These are phyloP conservation scores for Amoeboaphelidium protococcarum DNA, from an alignment of 371 early-diverging fungal genomes.

Conservation along the genomic window DNA sequence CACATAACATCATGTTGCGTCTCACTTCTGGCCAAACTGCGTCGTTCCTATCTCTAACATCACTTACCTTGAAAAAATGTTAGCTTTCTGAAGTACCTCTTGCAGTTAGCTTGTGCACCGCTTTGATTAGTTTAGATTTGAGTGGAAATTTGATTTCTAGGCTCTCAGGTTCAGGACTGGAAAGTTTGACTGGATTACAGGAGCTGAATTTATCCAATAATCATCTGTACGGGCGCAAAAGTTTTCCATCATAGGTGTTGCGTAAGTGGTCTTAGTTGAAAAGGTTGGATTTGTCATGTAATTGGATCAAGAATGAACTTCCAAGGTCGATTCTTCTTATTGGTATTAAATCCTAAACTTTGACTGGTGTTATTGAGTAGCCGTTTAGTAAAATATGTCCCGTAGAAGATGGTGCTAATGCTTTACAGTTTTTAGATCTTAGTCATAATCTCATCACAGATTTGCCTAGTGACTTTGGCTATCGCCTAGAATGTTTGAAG, in stretches of 20 bases:
- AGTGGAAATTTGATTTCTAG: not conserved
- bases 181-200: slow-evolving; percentile 12
- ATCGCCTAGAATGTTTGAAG: slow-evolving; percentile 23
- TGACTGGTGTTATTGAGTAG: no score
- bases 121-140: not conserved
- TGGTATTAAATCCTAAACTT: no score
- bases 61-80: slow-evolving; percentile 19
- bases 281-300: no score
- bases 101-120: slow-evolving; percentile 21
- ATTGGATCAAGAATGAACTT: no score
- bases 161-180: not conserved
- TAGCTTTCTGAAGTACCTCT: slow-evolving; percentile 26
- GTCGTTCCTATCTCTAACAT: slow-evolving; percentile 5
- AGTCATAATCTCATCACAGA: no score
- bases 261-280: no score
- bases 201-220: slow-evolving; percentile 42
- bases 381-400: no score
- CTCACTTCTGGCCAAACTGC: slow-evolving; percentile 4
- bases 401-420: no score
- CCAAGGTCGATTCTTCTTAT: no score
- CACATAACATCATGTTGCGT: no score
- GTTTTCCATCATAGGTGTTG: no score
- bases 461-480: slow-evolving; percentile 26
- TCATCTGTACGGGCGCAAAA: slow-evolving; percentile 23
- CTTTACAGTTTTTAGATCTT: no score